phyloP scores from a whole-genome alignment of 345 rosid species.

The Hibiscus mutabilis region DNA sequence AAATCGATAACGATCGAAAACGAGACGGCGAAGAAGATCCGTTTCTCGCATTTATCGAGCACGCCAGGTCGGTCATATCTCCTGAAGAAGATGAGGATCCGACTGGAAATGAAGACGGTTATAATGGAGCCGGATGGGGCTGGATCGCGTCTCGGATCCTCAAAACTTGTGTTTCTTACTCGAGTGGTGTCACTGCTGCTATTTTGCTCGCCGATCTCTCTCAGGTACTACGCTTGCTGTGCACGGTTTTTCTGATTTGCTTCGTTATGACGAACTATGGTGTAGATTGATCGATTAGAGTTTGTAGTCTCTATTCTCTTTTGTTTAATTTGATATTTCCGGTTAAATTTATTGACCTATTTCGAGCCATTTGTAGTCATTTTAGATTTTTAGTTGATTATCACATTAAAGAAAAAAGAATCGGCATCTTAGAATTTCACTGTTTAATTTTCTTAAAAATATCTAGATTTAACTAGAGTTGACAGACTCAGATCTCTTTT shows the following conservation, averaged over 20 bases:
- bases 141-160: constrained; percentile 75
- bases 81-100: constrained; percentile 32
- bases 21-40: constrained; percentile 30
- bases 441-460: too few relatives aligned
- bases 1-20: constrained; percentile 10
- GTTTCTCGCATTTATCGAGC: constrained; percentile 71
- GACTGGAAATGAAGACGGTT: constrained; percentile 16
- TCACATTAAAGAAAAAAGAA: too few relatives aligned
- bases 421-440: too few relatives aligned
- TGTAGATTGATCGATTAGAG: too few relatives aligned
- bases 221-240: constrained; percentile 38
- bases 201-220: constrained; percentile 77
- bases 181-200: constrained; percentile 89
- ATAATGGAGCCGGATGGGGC: constrained; percentile 64
- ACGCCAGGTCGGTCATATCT: constrained; percentile 47
- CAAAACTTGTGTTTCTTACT: constrained; percentile 70
- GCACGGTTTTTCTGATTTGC: neutral
- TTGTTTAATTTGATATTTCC: too few relatives aligned
- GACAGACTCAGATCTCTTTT: neutral
- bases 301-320: too few relatives aligned
- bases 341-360: too few relatives aligned
- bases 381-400: too few relatives aligned
- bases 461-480: too few relatives aligned
- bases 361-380: too few relatives aligned
- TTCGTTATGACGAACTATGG: neutral